Evolutionary conservation across 495 filamentous ascomycete species (phyloP).

Genomic region (Pseudotulostoma volvatum): DNA sequence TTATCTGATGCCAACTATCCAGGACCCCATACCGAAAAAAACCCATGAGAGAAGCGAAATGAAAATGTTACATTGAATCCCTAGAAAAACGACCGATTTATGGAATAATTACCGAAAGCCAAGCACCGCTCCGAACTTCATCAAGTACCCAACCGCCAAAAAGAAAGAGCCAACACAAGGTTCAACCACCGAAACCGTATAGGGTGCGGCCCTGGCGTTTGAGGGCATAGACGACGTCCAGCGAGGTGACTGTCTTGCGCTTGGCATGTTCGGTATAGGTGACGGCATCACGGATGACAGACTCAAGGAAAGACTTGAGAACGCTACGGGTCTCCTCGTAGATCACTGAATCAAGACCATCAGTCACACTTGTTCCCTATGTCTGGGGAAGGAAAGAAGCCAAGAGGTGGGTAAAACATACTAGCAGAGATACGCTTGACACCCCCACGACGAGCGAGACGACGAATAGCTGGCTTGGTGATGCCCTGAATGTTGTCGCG

Average conservation of each 20-base stretch:
- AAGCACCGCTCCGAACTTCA: too few species aligned
- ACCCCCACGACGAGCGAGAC: conserved; percentile 45
- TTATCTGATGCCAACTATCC: too few species aligned
- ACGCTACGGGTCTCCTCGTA: conserved; percentile 55
- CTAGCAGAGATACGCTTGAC: conserved; percentile 52
- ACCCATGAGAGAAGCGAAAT: too few species aligned
- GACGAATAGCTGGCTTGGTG: conserved; percentile 56
- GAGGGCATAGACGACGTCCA: conserved; percentile 90
- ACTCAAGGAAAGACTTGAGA: conserved; percentile 49
- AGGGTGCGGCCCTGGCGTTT: conserved; percentile 93
- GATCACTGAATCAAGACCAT: conserved; percentile 31
- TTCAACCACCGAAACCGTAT: conserved; percentile 98
- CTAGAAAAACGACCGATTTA: too few species aligned
- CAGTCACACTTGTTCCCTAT: not conserved
- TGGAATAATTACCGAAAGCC: too few species aligned
- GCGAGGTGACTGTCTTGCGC: conserved; percentile 92
- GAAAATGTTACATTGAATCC: too few species aligned
- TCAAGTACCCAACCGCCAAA: too few species aligned
- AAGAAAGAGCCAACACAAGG: too few species aligned
- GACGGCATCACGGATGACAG: conserved; percentile 78
- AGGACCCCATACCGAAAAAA: too few species aligned
- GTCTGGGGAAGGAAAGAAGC: not conserved
- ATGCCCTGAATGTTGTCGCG: conserved; percentile 96
- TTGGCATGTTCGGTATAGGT: conserved; percentile 97
- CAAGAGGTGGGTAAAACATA: conserved; percentile 9